Evolutionary conservation across 371 early-diverging fungal species (phyloP).

Genomic region (Blyttiomyces sp.): DNA sequence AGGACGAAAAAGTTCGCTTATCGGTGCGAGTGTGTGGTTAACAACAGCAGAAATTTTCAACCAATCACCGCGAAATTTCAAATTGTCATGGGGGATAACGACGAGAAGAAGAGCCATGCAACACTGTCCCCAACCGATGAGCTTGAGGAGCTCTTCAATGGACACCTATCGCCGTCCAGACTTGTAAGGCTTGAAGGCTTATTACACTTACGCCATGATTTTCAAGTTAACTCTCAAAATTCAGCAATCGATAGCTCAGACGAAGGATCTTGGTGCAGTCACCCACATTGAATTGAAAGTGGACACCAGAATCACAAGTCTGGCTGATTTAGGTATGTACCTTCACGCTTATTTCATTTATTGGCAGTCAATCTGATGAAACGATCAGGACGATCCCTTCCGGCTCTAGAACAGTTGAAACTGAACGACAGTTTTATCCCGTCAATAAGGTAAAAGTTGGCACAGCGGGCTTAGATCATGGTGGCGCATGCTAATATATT

Average conservation of each 20-base stretch:
- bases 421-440: slow-evolving; percentile 37
- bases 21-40: too few species aligned
- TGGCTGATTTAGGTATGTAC: slow-evolving; percentile 30
- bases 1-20: too few species aligned
- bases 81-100: too few species aligned
- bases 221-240: background rate
- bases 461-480: background rate
- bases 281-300: slow-evolving; percentile 31
- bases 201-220: background rate
- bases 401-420: slow-evolving; percentile 26
- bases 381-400: slow-evolving; percentile 18
- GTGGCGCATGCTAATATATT: background rate
- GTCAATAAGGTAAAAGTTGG: slow-evolving; percentile 25
- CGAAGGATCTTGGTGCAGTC: slow-evolving; percentile 22
- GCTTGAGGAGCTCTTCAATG: slow-evolving; percentile 31
- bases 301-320: slow-evolving; percentile 33
- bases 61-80: too few species aligned
- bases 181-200: slow-evolving; percentile 16
- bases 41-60: too few species aligned
- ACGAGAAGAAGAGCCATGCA: too few species aligned
- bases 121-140: too few species aligned
- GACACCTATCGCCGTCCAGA: slow-evolving; percentile 28
- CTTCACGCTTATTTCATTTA: background rate
- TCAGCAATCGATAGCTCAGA: slow-evolving; percentile 23
- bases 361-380: slow-evolving; percentile 24